Evolutionary conservation across 495 filamentous ascomycete genomes (phyloP).

Genomic region (Aspergillus indologenus): DNA sequence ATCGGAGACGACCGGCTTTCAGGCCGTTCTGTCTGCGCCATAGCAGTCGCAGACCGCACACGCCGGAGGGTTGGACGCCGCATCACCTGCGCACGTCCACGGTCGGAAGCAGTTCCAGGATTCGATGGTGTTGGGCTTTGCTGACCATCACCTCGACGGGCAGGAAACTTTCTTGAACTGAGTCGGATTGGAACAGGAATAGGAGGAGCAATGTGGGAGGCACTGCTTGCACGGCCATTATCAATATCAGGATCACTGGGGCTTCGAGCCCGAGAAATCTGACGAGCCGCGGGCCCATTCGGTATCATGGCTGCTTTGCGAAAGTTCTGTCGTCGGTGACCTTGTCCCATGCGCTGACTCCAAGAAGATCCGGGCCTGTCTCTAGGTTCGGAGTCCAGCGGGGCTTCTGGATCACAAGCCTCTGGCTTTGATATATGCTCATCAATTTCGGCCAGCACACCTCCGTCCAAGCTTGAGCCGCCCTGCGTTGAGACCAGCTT

Average conservation of each 20-base stretch:
- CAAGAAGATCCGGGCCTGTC: constrained; percentile 18
- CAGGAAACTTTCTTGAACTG: constrained; percentile 75
- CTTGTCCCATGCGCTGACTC: constrained; percentile 20
- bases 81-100: constrained; percentile 28
- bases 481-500: constrained; percentile 39
- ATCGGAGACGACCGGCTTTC: constrained; percentile 64
- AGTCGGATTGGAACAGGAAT: constrained; percentile 89
- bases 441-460: constrained; percentile 38
- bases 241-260: constrained; percentile 67
- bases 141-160: constrained; percentile 71
- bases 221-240: constrained; percentile 42
- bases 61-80: constrained; percentile 63
- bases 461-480: constrained; percentile 35
- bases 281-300: constrained; percentile 69
- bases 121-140: constrained; percentile 70
- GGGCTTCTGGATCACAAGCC: constrained; percentile 23
- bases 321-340: constrained; percentile 51
- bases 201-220: constrained; percentile 55
- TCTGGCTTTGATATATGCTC: constrained; percentile 39
- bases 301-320: constrained; percentile 70
- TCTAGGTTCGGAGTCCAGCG: constrained; percentile 2
- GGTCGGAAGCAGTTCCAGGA: constrained; percentile 43
- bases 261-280: constrained; percentile 61
- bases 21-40: constrained; percentile 52
- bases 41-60: constrained; percentile 72